Base-by-base conservation (phyloP, 371 early-diverging fungal species). In the Fennellomyces sp. region DNA sequence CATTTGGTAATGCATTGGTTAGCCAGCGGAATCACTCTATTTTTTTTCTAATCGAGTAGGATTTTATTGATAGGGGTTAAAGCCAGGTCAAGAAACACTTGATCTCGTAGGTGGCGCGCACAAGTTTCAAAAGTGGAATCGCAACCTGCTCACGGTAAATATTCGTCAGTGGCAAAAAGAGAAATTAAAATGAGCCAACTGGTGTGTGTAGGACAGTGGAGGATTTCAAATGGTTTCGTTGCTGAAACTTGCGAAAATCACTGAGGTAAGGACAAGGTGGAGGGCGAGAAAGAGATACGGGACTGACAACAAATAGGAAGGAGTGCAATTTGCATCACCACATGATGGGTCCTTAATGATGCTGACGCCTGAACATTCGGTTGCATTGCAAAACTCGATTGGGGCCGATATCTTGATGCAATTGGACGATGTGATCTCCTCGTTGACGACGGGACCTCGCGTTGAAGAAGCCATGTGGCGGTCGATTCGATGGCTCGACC, bases 391-490 rank as follows among this genome's bases (percentile, higher is more conserved):
- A 70, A 96, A 94, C 73, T 83, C 87, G n/a, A 94, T 98, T 65
- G 96, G 96, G 17, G 94, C 96, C 2, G 98, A 97, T 76, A 96
- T 98, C 47, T 95, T 97, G 81, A 97, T 98, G 97, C 98, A 97
- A 69, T 73, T 98, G 56, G 98, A 98, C 70, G 97, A 98, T 75
- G 97, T 98, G 15, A 94, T 97, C 3, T 91, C 94, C 21, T 93
- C 97, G 13, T 73, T 94, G 56, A 88, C 89, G 7, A 84, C 88
- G 5, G 91, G 94, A 3, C 86, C 90, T 5, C 85, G 93, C 60
- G 91, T 96, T 5, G 95, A 94, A 69, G 93, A 93, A 66, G 97
- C 97, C 35, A 94, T 96, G 94, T 83, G 89, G 83, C 83, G 97
- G 70, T 93, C 93, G 6, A 89, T 98, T 58, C 86, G 95, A 58